These are phyloP conservation scores for Melocanna baccifera DNA, from an alignment of 176 grass and related monocot species.

Conservation along the genomic window DNA sequence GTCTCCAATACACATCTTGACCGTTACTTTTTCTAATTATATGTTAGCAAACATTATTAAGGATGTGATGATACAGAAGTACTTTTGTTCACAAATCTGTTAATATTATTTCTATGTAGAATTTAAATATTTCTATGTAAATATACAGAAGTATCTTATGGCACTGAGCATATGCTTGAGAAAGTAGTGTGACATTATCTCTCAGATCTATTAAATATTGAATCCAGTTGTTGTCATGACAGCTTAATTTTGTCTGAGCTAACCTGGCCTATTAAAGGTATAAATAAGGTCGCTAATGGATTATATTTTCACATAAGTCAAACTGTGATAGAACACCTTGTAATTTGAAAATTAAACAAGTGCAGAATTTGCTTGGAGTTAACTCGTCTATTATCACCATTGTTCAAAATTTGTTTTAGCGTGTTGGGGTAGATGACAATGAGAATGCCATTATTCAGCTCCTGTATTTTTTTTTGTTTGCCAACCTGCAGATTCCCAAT, in stretches of 20 bases:
- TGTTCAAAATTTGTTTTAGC: not conserved
- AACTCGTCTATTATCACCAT: not conserved
- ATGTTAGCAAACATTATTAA: not conserved
- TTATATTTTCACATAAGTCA: not conserved
- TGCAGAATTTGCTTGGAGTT: not conserved
- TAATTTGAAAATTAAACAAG: not conserved
- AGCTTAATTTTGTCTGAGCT: not conserved
- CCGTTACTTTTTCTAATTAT: not conserved
- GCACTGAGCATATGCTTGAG: not conserved
- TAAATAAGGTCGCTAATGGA: not conserved
- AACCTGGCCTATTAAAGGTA: not conserved
- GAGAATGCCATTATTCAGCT: not conserved
- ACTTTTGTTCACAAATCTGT: not conserved
- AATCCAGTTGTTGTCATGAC: not conserved
- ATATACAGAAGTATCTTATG: not conserved
- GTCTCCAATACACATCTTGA: not conserved
- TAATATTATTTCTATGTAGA: not conserved
- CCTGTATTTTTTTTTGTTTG: not conserved
- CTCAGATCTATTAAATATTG: not conserved
- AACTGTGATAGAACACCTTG: not conserved
- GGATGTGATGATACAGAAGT: not conserved
- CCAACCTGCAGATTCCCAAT: conserved; percentile 11
- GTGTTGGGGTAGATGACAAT: not conserved
- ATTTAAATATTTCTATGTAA: not conserved
- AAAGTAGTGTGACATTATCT: not conserved